phyloP scores from a whole-genome alignment of 179 eudicot genomes.

The Patellifolia procumbens region DNA sequence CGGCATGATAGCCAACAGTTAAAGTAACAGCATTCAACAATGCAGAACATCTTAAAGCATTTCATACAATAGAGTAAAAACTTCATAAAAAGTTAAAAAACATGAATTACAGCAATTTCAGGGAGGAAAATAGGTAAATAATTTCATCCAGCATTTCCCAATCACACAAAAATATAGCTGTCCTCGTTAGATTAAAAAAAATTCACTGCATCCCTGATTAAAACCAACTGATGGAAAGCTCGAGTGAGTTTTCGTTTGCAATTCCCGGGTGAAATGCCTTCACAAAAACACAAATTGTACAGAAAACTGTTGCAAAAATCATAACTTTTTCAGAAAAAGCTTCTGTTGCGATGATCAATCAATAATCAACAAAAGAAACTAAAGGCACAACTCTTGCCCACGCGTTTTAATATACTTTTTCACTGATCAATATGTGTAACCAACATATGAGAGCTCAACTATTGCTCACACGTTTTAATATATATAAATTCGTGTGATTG shows the following conservation, averaged over 20 bases:
- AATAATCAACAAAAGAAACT: too few relatives aligned
- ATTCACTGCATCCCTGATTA: not conserved
- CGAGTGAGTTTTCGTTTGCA: too few relatives aligned
- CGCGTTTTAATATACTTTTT: too few relatives aligned
- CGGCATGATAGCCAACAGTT: not conserved
- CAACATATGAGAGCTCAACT: not conserved
- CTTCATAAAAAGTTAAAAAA: too few relatives aligned
- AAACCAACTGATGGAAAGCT: too few relatives aligned
- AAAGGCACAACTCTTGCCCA: too few relatives aligned
- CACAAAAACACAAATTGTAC: not conserved
- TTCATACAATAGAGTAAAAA: not conserved
- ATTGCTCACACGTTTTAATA: too few relatives aligned
- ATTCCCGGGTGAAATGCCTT: too few relatives aligned
- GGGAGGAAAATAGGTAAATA: too few relatives aligned
- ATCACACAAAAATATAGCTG: not conserved
- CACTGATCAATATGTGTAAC: not conserved
- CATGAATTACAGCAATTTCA: too few relatives aligned
- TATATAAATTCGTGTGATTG: too few relatives aligned
- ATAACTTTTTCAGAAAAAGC: not conserved
- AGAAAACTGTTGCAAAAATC: not conserved
- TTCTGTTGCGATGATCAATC: too few relatives aligned
- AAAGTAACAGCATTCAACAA: not conserved
- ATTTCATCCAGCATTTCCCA: not conserved
- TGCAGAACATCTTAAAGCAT: not conserved
- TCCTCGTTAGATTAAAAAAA: not conserved